Conservation (phyloP, 352 stramenopile genomes). For the Globisporangium okanoganense region DNA sequence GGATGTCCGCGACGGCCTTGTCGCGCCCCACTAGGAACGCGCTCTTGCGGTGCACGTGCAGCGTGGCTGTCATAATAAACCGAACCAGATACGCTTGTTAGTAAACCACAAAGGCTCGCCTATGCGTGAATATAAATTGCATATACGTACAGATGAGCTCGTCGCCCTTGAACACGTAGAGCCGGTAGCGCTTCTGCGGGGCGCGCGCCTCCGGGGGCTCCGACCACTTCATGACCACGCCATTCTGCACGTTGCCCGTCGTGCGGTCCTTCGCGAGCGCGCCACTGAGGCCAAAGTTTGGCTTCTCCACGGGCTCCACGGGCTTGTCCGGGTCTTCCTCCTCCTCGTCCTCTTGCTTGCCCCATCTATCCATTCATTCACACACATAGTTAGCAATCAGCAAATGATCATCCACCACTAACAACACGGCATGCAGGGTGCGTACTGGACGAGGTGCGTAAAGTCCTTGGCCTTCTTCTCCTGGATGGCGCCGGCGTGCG, state of each 20-base stretch:
- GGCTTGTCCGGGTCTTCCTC: conserved; percentile 26
- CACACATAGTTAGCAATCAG: background rate
- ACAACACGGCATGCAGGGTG: background rate
- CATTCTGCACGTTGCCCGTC: conserved; percentile 96
- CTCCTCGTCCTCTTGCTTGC: conserved; percentile 63
- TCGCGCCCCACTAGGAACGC: conserved; percentile 94
- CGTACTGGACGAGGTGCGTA: conserved; percentile 50
- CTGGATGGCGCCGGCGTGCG: conserved; percentile 16
- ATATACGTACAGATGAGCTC: conserved; percentile 57
- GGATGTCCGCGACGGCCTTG: conserved; percentile 92
- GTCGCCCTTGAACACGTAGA: conserved; percentile 98
- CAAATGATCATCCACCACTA: background rate
- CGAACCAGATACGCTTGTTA: background rate
- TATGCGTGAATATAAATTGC: background rate
- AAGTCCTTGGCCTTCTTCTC: conserved; percentile 56
- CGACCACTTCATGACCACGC: conserved; percentile 96
- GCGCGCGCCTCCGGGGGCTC: conserved; percentile 94
- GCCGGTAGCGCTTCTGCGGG: conserved; percentile 90
- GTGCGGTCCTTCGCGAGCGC: conserved; percentile 94
- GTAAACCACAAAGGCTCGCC: background rate
- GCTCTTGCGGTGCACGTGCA: conserved; percentile 95
- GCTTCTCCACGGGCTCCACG: conserved; percentile 78
- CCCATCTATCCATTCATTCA: conserved; percentile 40
- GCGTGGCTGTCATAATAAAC: conserved; percentile 72
- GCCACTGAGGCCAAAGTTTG: conserved; percentile 97